Evolutionary conservation across 257 asterid genomes (phyloP).

Genomic region (Scutellaria minor): DNA sequence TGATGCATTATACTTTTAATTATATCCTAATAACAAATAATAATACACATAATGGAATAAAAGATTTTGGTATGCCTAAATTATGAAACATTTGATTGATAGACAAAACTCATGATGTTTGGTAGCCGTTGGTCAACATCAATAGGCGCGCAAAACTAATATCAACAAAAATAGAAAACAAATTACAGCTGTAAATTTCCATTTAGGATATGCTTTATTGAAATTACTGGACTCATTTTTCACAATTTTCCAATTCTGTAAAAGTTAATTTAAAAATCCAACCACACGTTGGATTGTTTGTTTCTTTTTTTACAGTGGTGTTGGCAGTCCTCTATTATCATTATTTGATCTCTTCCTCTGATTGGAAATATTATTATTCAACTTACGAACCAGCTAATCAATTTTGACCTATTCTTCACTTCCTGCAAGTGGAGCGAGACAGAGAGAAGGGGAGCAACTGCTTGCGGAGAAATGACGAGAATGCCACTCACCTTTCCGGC

Average conservation of each 20-base stretch:
- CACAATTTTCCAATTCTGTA: neutral
- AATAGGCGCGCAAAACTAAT: neutral
- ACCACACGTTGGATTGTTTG: constrained; percentile 28
- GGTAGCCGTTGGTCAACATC: neutral
- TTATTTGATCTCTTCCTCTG: constrained; percentile 30
- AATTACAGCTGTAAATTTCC: neutral
- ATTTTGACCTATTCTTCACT: constrained; percentile 41
- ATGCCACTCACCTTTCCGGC: constrained; percentile 55
- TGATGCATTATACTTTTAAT: too few species aligned
- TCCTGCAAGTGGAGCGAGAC: constrained; percentile 23
- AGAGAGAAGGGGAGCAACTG: constrained; percentile 9
- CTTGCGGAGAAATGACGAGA: constrained; percentile 50
- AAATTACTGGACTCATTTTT: too few species aligned
- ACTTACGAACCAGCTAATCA: constrained; percentile 42
- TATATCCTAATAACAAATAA: too few species aligned
- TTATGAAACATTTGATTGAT: neutral
- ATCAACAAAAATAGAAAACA: neutral
- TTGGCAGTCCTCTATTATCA: constrained; percentile 21
- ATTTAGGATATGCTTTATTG: too few species aligned
- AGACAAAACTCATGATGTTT: neutral
- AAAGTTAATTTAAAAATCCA: neutral
- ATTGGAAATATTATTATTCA: constrained; percentile 36
- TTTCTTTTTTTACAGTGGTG: neutral
- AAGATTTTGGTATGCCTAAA: too few species aligned
- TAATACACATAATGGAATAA: too few species aligned